Base-by-base conservation (phyloP, 169 alveolate species). In the Plasmodium coatneyi region DNA sequence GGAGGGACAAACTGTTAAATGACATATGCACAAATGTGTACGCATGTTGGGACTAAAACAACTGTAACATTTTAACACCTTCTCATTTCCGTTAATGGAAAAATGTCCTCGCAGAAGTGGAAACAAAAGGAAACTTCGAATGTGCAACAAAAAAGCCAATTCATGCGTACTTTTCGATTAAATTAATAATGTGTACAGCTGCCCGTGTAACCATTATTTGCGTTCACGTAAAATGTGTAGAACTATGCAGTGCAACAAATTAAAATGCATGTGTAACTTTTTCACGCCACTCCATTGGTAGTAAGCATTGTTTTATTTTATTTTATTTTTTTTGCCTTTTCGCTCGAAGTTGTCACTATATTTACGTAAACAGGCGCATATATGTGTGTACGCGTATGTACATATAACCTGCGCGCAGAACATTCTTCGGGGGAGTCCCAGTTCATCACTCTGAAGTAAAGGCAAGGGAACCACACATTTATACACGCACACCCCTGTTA, bases 381-480 rank as follows among this genome's bases (percentile, higher is more conserved):
- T 80, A 28, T 82, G 28, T 36, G 22, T 82, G 28, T 60, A 16
- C 46, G 25, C 5, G 78, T 71, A 28, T 70, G 72, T 71, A 83
- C 72, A 28, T 83, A 34, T 71, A n/a, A n/a, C 34, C 28, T 60
- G 22, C 76, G 34, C 36, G 3, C 32, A 22, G 43, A 49, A 7
- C 34, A 71, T 25, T 1, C 86, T 19, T 80, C 82, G 41, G 66
- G 28, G 82, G 54, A 74, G 16, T 25, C 19, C 25, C 70, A 32
- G 52, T 84, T 46, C 36, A 46, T 19, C 36, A 76, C 66, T n/a
- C 56, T 74, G 80, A 84, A 22, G 79, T 28, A 71, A 49, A 43
- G 56, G 56, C 19, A 46, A 46, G 34, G 76, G 34, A 9, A 6
- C 16, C 76, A 60, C 34, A 60, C 34, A 60, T 60, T 60, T 60